phyloP scores from a whole-genome alignment of 148 eudicot species.

The Linanthus parryae region DNA sequence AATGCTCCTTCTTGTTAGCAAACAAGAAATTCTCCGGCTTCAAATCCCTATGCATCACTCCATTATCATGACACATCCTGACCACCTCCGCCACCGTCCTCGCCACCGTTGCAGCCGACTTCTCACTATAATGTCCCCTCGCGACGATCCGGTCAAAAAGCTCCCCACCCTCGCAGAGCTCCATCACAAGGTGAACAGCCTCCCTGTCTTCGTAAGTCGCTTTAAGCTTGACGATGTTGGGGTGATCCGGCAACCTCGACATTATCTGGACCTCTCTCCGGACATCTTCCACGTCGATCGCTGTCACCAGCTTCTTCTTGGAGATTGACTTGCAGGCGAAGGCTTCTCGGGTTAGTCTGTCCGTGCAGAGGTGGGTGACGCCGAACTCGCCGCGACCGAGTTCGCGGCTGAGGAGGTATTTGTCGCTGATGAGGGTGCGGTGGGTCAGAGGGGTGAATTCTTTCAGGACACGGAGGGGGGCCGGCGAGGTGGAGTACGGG shows the following conservation, averaged over 20 bases:
- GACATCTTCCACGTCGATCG: constrained; percentile 71
- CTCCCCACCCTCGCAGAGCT: constrained; percentile 88
- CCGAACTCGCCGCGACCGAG: constrained; percentile 87
- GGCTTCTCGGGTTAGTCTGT: constrained; percentile 45
- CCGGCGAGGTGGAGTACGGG: constrained; percentile 52
- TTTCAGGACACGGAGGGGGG: constrained; percentile 55
- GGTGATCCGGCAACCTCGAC: constrained; percentile 71
- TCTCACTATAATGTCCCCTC: constrained; percentile 75
- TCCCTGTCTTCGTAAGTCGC: constrained; percentile 81
- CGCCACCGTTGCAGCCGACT: constrained; percentile 76
- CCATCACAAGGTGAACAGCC: constrained; percentile 90
- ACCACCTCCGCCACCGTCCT: constrained; percentile 73
- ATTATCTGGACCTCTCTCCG: constrained; percentile 79
- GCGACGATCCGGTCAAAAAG: constrained; percentile 84
- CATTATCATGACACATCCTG: constrained; percentile 73
- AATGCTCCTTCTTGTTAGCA: constrained; percentile 76
- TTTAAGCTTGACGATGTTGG: constrained; percentile 53
- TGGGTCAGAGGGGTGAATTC: constrained; percentile 35
- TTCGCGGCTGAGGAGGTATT: constrained; percentile 65
- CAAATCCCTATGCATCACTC: constrained; percentile 81
- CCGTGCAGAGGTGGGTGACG: constrained; percentile 69
- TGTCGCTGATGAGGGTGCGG: constrained; percentile 48
- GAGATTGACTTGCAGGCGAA: constrained; percentile 73
- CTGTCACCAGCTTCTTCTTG: constrained; percentile 60
- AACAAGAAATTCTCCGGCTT: constrained; percentile 92